Evolutionary conservation across 164 flowering plant species (phyloP).

Genomic region (Tetrastigma voinierianum): DNA sequence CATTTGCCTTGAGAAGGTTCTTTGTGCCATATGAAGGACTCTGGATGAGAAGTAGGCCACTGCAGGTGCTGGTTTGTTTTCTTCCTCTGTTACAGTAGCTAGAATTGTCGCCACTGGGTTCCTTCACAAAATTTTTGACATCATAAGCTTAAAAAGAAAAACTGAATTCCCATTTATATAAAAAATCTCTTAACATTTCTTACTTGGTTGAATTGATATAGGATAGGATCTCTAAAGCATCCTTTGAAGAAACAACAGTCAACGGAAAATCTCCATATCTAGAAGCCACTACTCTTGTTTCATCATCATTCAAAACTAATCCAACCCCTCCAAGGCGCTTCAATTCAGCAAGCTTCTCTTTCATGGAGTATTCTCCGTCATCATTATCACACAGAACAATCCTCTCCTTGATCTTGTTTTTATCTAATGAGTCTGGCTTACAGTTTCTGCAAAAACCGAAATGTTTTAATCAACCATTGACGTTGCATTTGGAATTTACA

Average conservation of each 20-base stretch:
- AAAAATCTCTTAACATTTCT: background rate
- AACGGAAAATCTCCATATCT: slow-evolving; percentile 41
- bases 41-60: slow-evolving; percentile 71
- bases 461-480: background rate
- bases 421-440: slow-evolving; percentile 38
- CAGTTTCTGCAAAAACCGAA: slow-evolving; percentile 46
- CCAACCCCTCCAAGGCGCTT: slow-evolving; percentile 55
- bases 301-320: slow-evolving; percentile 36
- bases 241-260: slow-evolving; percentile 47
- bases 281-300: slow-evolving; percentile 31
- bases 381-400: slow-evolving; percentile 58
- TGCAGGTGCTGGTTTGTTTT: slow-evolving; percentile 57
- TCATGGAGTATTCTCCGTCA: slow-evolving; percentile 15
- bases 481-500: too few relatives aligned
- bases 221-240: slow-evolving; percentile 34
- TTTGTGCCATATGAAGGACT: slow-evolving; percentile 45
- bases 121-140: slow-evolving; percentile 20
- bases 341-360: slow-evolving; percentile 26
- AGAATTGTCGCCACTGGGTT: slow-evolving; percentile 67
- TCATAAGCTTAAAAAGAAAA: background rate
- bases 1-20: slow-evolving; percentile 71
- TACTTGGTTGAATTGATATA: slow-evolving; percentile 76
- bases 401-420: slow-evolving; percentile 48
- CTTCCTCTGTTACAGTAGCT: slow-evolving; percentile 37
- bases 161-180: too few relatives aligned